phyloP scores from a whole-genome alignment of 208 protist species.

The Wallacemonas collosoma region DNA sequence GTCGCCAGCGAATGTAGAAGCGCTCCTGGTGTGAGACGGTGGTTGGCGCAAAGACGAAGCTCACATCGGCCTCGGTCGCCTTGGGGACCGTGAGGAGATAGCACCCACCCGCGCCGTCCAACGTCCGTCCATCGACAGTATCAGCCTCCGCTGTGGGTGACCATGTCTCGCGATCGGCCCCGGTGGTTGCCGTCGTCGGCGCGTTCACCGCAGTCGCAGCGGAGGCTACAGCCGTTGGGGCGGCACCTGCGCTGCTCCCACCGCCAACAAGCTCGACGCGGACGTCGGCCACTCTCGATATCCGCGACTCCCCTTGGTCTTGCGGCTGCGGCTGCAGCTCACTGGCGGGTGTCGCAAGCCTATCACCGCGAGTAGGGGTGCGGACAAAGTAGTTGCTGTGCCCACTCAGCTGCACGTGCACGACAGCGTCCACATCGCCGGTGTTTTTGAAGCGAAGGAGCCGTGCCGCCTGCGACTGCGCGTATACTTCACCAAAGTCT shows the following conservation, averaged over 20 bases:
- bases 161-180: not conserved
- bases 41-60: conserved; percentile 38
- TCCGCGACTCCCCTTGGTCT: no score
- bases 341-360: not conserved
- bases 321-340: no score
- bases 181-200: not conserved
- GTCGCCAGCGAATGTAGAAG: conserved; percentile 65
- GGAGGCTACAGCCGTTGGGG: not conserved
- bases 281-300: conserved; percentile 5
- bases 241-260: not conserved
- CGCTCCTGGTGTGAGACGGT: conserved; percentile 15
- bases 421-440: conserved; percentile 76
- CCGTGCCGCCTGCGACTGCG: conserved; percentile 54
- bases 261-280: not conserved
- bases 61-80: conserved; percentile 24
- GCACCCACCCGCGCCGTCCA: conserved; percentile 3
- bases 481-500: conserved; percentile 87
- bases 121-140: not conserved
- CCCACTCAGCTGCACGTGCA: conserved; percentile 74
- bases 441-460: conserved; percentile 78
- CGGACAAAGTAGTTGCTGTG: conserved; percentile 37
- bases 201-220: not conserved
- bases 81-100: conserved; percentile 36
- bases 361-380: not conserved
- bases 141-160: conserved; percentile 3